Conservation (phyloP, 2,329 filamentous ascomycete species). For the Bipolaris zeicola region DNA sequence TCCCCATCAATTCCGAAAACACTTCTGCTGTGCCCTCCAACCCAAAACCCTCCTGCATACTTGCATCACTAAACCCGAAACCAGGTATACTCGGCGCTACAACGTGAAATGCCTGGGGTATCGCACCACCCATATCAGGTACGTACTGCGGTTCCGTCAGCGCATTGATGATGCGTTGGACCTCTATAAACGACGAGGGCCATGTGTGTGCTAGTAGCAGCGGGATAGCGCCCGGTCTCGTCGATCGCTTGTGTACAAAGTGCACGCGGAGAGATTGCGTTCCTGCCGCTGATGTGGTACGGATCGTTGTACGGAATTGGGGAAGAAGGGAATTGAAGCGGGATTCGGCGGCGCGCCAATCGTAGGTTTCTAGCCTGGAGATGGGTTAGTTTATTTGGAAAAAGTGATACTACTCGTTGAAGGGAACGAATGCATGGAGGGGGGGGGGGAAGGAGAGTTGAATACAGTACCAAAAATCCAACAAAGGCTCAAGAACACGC, state of each 20-base stretch:
- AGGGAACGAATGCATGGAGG: too few species aligned
- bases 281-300: constrained; percentile 31
- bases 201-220: constrained; percentile 70
- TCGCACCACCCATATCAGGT: constrained; percentile 28
- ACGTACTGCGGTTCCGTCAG: constrained; percentile 60
- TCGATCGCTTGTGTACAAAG: constrained; percentile 66
- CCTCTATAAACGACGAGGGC: constrained; percentile 67
- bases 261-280: constrained; percentile 60
- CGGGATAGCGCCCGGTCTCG: constrained; percentile 62
- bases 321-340: constrained; percentile 64
- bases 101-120: constrained; percentile 63
- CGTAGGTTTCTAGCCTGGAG: constrained; percentile 65
- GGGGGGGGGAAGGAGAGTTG: neutral
- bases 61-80: constrained; percentile 69
- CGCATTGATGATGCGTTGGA: constrained; percentile 60
- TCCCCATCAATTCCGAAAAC: constrained; percentile 64
- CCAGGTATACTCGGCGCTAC: constrained; percentile 70
- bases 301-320: constrained; percentile 66
- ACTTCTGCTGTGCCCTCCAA: constrained; percentile 61
- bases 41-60: constrained; percentile 58
- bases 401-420: too few species aligned
- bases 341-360: constrained; percentile 66
- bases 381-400: too few species aligned
- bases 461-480: constrained; percentile 62
- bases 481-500: constrained; percentile 64